Evolutionary conservation across 306 rosid species (phyloP).

Genomic region (Canavalia ensiformis): DNA sequence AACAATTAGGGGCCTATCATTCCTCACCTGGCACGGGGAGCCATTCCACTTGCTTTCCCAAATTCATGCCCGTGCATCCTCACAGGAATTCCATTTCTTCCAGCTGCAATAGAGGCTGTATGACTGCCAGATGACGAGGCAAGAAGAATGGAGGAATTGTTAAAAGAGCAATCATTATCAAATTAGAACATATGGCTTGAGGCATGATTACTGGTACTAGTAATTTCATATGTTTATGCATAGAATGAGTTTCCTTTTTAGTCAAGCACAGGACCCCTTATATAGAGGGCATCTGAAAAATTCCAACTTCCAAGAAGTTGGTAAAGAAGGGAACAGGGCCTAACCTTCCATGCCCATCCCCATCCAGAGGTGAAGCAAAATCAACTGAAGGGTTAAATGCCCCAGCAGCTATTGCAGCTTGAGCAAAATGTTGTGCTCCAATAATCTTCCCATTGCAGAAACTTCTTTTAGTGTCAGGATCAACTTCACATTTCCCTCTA

Average conservation of each 20-base stretch:
- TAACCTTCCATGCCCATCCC: conserved; percentile 99
- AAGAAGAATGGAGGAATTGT: conserved; percentile 31
- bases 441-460: conserved; percentile 97
- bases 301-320: conserved; percentile 22
- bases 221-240: conserved; percentile 16
- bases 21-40: conserved; percentile 99
- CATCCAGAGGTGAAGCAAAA: conserved; percentile 95
- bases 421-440: conserved; percentile 99
- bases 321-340: conserved; percentile 42
- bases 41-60: conserved; percentile 99
- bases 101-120: conserved; percentile 99
- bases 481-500: conserved; percentile 95
- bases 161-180: conserved; percentile 29
- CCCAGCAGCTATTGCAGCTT: conserved; percentile 98
- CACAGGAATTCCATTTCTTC: conserved; percentile 97
- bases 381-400: conserved; percentile 86
- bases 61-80: conserved; percentile 95
- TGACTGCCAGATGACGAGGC: conserved; percentile 71
- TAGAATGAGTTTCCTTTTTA: neutral
- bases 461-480: conserved; percentile 79
- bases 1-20: conserved; percentile 22
- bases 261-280: neutral
- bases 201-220: neutral
- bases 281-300: conserved; percentile 3
- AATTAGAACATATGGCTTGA: conserved; percentile 41